Conservation (phyloP, 2,329 filamentous ascomycete species). For the Penicillium freii region DNA sequence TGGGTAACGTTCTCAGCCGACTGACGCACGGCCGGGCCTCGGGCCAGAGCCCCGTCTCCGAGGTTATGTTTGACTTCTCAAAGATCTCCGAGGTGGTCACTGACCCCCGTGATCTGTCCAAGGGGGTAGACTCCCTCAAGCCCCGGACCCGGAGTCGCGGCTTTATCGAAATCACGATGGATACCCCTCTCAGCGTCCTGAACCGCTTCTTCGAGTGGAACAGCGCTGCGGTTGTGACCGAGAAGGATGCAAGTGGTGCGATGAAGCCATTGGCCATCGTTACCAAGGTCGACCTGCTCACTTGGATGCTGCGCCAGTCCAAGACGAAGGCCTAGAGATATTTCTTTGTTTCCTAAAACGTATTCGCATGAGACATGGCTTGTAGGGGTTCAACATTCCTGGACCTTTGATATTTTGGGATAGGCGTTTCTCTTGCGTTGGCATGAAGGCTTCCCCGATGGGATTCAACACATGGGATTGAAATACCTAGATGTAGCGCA, state of each 20-base stretch:
- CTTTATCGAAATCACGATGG: slow-evolving; percentile 91
- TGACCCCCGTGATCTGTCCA: slow-evolving; percentile 68
- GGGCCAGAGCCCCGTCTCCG: slow-evolving; percentile 69
- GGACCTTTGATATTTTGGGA: slow-evolving; percentile 10
- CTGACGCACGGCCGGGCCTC: slow-evolving; percentile 80
- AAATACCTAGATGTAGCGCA: slow-evolving; percentile 13
- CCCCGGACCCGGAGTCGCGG: slow-evolving; percentile 56
- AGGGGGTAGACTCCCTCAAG: slow-evolving; percentile 25
- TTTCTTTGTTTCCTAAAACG: slow-evolving; percentile 1
- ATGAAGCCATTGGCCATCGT: slow-evolving; percentile 83
- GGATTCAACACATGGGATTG: slow-evolving; percentile 18
- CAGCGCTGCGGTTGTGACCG: slow-evolving; percentile 89
- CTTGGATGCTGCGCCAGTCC: slow-evolving; percentile 77
- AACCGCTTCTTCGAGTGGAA: slow-evolving; percentile 99
- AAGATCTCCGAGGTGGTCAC: slow-evolving; percentile 85
- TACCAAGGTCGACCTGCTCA: slow-evolving; percentile 93
- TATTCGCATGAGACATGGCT: slow-evolving; percentile 12
- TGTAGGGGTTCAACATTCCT: slow-evolving; percentile 23
- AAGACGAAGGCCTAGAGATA: slow-evolving; percentile 20
- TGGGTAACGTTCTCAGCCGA: slow-evolving; percentile 90
- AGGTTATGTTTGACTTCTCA: slow-evolving; percentile 96
- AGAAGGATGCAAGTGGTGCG: slow-evolving; percentile 60
- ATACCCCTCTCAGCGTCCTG: slow-evolving; percentile 78
- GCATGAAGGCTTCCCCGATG: slow-evolving; percentile 13
- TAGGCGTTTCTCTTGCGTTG: slow-evolving; percentile 11